Evolutionary conservation across 768 basidiomycete genomes (phyloP).

Genomic region (Leccinum incarnatum): DNA sequence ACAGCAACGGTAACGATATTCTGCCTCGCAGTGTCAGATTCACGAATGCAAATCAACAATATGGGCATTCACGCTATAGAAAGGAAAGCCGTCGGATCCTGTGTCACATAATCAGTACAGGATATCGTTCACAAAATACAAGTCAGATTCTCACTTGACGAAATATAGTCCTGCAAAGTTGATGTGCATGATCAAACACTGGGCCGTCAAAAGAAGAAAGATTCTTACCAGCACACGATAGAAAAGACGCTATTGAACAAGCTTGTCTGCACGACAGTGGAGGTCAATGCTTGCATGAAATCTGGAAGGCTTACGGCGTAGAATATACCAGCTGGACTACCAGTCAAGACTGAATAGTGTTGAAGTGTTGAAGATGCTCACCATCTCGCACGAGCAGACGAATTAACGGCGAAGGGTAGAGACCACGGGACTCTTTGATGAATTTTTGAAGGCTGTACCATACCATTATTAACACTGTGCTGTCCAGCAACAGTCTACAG

Average conservation of each 20-base stretch:
- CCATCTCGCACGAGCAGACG: not conserved
- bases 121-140: not conserved
- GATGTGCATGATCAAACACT: not conserved
- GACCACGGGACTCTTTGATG: not conserved
- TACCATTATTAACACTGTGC: conserved; percentile 3
- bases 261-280: not conserved
- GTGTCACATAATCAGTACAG: not conserved
- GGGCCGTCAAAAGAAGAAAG: not conserved
- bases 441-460: conserved; percentile 2
- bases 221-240: not conserved
- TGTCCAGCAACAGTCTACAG: conserved; percentile 8
- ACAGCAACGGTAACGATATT: conserved; percentile 12
- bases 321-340: not conserved
- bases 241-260: not conserved
- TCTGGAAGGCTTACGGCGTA: not conserved
- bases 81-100: not conserved
- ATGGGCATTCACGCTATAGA: not conserved
- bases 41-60: not conserved
- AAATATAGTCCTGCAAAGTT: not conserved
- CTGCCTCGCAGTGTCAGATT: not conserved
- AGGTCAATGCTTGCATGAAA: not conserved
- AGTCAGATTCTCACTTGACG: not conserved
- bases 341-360: not conserved
- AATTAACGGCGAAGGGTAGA: not conserved
- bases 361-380: not conserved